Base-by-base conservation (phyloP, 768 basidiomycete species). In the Russula foetens region DNA sequence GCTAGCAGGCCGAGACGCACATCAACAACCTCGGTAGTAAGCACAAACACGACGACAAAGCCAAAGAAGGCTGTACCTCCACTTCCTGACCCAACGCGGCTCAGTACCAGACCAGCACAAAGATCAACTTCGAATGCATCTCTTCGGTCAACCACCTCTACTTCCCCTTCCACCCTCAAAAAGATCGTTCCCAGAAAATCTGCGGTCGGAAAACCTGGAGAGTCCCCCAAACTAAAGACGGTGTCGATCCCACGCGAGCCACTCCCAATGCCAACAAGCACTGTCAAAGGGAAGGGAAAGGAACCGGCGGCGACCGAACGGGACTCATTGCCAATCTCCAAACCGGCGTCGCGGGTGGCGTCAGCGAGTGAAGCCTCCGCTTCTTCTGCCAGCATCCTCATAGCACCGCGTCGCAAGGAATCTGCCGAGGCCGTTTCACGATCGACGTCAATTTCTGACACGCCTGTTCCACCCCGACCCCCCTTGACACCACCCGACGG, bases 361-460 rank as follows among this genome's bases (percentile, higher is more conserved):
- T 38, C 51, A 31, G 38, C 38, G 39, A 58, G 38, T n/a, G 56
- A 62, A 44, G 61, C 50, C 7, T 52, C 71, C 19, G 67, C 38
- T 33, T 51, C 67, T 54, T 71, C 70, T 59, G 70, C 70, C 29
- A 66, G 68, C 28, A 70, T 73, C 26, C 67, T 68, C 23, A 61
- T 61, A 15, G 65, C 68, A 11, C 65, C 76, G 29, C 74, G 72
- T 59, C 67, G 73, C 54, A 77, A 76, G 65, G 73, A 68, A 62
- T 75, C 74, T 1, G 64, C 70, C 5, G 77, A 76, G 52, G 73
- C 73, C 0, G 73, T 74, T 62, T 69, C 67, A 15, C 57, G 57
- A 24, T 41, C 62, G 17, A 56, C 56, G 4, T 53, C 68, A 12
- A 31, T 17, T 31, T 45, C 57, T 29, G 67, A 67, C 41, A 33